phyloP scores from a whole-genome alignment of 2,329 filamentous ascomycete genomes.

The Alternaria alternata region DNA sequence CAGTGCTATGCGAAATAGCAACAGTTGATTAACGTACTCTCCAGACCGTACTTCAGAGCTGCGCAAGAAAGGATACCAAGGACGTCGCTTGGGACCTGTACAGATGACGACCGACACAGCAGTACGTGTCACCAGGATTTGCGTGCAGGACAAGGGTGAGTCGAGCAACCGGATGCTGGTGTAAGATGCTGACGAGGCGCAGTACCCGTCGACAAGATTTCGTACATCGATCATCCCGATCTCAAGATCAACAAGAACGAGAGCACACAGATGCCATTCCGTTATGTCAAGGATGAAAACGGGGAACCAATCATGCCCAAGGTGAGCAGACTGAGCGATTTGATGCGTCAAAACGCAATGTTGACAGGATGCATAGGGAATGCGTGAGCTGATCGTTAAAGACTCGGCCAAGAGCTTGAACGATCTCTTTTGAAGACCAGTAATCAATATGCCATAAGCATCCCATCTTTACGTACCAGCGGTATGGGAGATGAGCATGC shows the following conservation, averaged over 20 bases:
- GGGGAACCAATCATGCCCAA: conserved; percentile 90
- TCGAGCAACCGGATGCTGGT: conserved; percentile 11
- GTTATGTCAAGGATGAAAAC: conserved; percentile 80
- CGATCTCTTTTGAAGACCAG: conserved; percentile 71
- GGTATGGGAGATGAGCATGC: conserved; percentile 27
- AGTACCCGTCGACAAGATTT: conserved; percentile 81
- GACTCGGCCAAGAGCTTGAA: conserved; percentile 93
- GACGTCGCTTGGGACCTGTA: conserved; percentile 84
- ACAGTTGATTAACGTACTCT: conserved; percentile 29
- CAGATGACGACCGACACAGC: conserved; percentile 99
- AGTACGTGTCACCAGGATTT: conserved; percentile 88
- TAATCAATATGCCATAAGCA: not conserved
- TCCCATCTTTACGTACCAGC: conserved; percentile 1
- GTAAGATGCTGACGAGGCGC: conserved; percentile 27
- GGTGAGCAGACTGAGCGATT: conserved; percentile 60
- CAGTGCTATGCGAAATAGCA: not conserved
- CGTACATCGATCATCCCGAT: conserved; percentile 88
- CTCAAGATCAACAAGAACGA: conserved; percentile 90
- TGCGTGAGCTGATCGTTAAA: conserved; percentile 91
- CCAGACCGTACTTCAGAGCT: conserved; percentile 94
- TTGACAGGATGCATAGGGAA: conserved; percentile 69
- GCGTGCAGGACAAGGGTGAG: conserved; percentile 83
- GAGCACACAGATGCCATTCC: conserved; percentile 97
- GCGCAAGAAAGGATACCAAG: conserved; percentile 89
- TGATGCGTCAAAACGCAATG: conserved; percentile 23